Base-by-base conservation (phyloP, 208 protist species). In the Eutreptiella sp. region DNA sequence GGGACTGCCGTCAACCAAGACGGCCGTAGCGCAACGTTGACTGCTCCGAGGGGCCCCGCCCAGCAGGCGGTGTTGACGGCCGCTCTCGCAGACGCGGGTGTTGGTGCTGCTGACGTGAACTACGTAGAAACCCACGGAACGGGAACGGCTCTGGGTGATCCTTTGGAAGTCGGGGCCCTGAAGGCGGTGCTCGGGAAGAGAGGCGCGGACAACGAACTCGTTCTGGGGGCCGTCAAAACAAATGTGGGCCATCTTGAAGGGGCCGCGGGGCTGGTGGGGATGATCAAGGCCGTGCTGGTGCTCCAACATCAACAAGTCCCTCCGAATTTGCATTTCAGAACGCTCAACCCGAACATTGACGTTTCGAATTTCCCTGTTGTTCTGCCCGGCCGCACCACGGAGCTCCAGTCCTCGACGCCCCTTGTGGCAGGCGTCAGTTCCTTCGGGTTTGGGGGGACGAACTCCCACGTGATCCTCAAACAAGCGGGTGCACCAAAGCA, bases 101-200 rank as follows among this genome's bases (percentile, higher is more conserved):
- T 78, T 1, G 14, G 3, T 31, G 39, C 68, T 27, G 9, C 4
- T 1, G 57, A 80, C 4, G 64, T 81, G 31, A 2, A 46, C 2
- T 81, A 72, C 66, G 28, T 81, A 3, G 75, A 81, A 32, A 38
- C 38, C 5, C 75, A 81, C 41, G 75, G 76, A 7, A 81, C 75
- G 14, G 77, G 75, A 14, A 81, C 75, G 2, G 1, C 16, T 0
- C 27, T 72, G n/a, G 75, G 75, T 27, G 75, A 81, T 33, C 73
- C 77, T 1, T 75, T 81, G 23, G 75, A 81, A 46, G 26, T 59
- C 19, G 1, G n/a, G 24, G 60, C 70, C 11, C 29, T 73, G 19
- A 19, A 46, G 5, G 21, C 38, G 16, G 46, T 69, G 5, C 31
- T 65, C 3, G n/a, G n/a, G n/a, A n/a, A n/a, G n/a, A n/a, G n/a